Evolutionary conservation across 208 protist species (phyloP), one percentile per base, ranked within the genome.

Genomic region (Wallacemonas rigidus): DNA sequence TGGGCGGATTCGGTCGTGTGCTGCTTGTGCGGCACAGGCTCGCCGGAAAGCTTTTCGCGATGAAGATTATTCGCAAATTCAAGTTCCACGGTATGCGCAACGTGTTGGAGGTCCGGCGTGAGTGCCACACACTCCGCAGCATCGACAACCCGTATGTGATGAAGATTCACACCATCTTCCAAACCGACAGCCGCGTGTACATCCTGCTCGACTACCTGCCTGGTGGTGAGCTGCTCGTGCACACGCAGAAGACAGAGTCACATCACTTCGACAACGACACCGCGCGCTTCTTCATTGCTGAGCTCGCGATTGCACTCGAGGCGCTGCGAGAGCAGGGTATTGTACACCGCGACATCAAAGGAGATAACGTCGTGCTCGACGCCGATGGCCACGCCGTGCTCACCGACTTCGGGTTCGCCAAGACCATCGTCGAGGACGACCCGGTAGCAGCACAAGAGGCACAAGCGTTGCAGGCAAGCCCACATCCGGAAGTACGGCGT

Each of bases 191-290:
- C 14, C 83, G 93, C 55, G 77, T 97, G 2, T 98, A 97, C 77
- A 67, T 98, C 50, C 61, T 98, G 26, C 79, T 98, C 7, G 95
- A 98, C 74, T 98, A 93, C 71, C 79, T 98, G 2, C 83, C 95
- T 4, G 97, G 97, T 7, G 95, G 96, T 41, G 96, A 98, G 72
- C 83, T 99, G n/a, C 95, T 98, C 60, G 85, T 84, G 67, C 96
- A 98, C 83, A 86, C 97, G 6, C 80, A 97, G 65, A 58, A 60
- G 54, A 77, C 84, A 17, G 71, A 72, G n/a, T 56, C 77, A 26
- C 72, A 80, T 64, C 85, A 81, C 75, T 87, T 91, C 55, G 75
- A 86, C 50, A 82, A 92, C 58, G 41, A 69, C 7, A 74, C 79
- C 2, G 85, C 89, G 1, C 88, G 86, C 55, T 98, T 98, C 74